Conservation (phyloP, 495 filamentous ascomycete genomes). For the Podospora fimiseda region DNA sequence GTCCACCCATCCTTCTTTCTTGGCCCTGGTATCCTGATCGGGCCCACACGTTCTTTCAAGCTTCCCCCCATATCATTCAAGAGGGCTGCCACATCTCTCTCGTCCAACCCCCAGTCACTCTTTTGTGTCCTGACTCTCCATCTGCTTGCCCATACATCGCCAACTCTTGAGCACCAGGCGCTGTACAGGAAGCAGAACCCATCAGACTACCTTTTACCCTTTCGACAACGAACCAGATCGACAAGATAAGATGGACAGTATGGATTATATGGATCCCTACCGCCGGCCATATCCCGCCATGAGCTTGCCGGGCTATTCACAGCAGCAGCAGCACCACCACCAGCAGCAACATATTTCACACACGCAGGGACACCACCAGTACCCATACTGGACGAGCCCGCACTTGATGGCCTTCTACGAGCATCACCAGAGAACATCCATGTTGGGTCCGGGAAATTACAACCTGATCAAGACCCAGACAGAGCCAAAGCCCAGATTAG, state of each 20-base stretch:
- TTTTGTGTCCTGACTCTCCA: constrained; percentile 19
- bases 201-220: not conserved
- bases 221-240: not conserved
- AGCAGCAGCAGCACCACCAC: constrained; percentile 16
- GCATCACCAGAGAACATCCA: constrained; percentile 21
- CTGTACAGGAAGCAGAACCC: not conserved
- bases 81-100: constrained; percentile 8
- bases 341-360: constrained; percentile 14
- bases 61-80: constrained; percentile 11
- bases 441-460: constrained; percentile 28
- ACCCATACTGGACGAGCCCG: constrained; percentile 24
- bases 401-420: constrained; percentile 26
- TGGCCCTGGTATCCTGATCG: constrained; percentile 17
- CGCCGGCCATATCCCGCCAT: constrained; percentile 19
- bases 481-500: constrained; percentile 60
- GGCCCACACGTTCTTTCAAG: constrained; percentile 30
- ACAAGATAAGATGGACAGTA: constrained; percentile 22
- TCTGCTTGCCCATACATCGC: too few species aligned
- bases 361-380: constrained; percentile 12
- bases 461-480: constrained; percentile 31
- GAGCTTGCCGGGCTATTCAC: constrained; percentile 13
- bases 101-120: constrained; percentile 41
- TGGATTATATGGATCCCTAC: constrained; percentile 27
- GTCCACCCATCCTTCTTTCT: constrained; percentile 16
- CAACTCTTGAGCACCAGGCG: not conserved